Evolutionary conservation across 305 asterid species (phyloP).

Genomic region (Ruellia speciosa): DNA sequence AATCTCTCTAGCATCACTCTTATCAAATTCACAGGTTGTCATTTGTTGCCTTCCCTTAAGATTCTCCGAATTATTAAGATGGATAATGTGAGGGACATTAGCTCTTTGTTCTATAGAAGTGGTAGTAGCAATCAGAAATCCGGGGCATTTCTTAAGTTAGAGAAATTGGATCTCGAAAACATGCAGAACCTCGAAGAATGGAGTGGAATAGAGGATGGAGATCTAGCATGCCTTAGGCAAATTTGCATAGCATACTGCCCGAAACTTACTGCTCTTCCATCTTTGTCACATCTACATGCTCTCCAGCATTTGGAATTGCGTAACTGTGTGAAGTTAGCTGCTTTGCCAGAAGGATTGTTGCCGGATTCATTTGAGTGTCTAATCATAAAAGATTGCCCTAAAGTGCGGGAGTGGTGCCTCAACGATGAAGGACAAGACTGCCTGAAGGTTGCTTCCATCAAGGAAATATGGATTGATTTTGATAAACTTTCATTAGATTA

Average conservation of each 20-base stretch:
- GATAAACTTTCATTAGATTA: slow-evolving; percentile 22
- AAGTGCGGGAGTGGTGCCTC: slow-evolving; percentile 21
- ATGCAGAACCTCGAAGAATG: slow-evolving; percentile 35
- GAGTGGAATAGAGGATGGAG: slow-evolving; percentile 26
- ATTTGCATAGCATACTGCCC: slow-evolving; percentile 31
- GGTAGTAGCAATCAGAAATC: slow-evolving; percentile 9
- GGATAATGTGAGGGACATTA: slow-evolving; percentile 24
- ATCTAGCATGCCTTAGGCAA: slow-evolving; percentile 30
- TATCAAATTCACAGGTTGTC: slow-evolving; percentile 29
- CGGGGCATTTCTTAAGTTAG: slow-evolving; percentile 30
- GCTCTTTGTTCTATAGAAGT: slow-evolving; percentile 19
- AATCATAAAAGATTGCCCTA: slow-evolving; percentile 23
- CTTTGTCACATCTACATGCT: slow-evolving; percentile 20
- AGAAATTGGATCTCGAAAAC: slow-evolving; percentile 31
- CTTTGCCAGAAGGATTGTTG: slow-evolving; percentile 24
- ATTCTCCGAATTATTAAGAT: slow-evolving; percentile 26
- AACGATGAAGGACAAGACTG: slow-evolving; percentile 29
- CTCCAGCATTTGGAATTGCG: slow-evolving; percentile 29
- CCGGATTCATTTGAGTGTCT: slow-evolving; percentile 22
- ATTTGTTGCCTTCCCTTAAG: slow-evolving; percentile 31
- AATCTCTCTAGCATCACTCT: slow-evolving; percentile 27
- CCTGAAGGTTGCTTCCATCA: slow-evolving; percentile 25
- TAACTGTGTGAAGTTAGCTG: slow-evolving; percentile 19
- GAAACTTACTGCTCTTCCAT: slow-evolving; percentile 27
- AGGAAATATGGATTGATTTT: slow-evolving; percentile 28